Conservation (phyloP, 1,284 basidiomycete species). For the Austroboletus novae-zelandiae region DNA sequence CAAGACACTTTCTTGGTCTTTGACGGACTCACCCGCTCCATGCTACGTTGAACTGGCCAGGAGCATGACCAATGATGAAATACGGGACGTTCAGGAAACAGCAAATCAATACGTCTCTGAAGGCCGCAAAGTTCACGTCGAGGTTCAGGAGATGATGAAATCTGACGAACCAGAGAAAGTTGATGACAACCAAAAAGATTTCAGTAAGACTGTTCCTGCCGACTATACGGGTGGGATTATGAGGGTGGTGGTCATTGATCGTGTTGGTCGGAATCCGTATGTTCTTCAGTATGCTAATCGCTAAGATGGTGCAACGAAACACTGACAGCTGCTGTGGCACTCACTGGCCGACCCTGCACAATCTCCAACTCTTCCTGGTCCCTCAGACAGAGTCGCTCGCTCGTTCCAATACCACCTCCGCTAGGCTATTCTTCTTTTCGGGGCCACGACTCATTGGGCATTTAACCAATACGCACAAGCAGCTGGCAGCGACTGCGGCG, state of each 20-base stretch:
- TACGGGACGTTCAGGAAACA: constrained; percentile 57
- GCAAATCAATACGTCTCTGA: constrained; percentile 68
- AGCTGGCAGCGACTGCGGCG: constrained; percentile 55
- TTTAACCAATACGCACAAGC: constrained; percentile 53
- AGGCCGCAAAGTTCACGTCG: constrained; percentile 60
- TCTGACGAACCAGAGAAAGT: constrained; percentile 36
- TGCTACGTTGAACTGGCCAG: constrained; percentile 80
- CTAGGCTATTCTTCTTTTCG: constrained; percentile 77
- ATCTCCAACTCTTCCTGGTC: constrained; percentile 70
- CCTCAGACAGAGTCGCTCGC: constrained; percentile 62
- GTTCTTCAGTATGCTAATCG: constrained; percentile 22
- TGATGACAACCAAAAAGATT: constrained; percentile 43
- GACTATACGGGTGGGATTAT: constrained; percentile 80
- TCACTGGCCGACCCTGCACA: constrained; percentile 70
- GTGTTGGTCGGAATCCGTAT: constrained; percentile 76
- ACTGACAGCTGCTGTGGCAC: constrained; percentile 78
- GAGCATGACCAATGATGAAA: constrained; percentile 64
- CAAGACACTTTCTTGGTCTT: constrained; percentile 84
- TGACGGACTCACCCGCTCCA: constrained; percentile 64
- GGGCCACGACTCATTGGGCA: constrained; percentile 72
- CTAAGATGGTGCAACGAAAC: neutral
- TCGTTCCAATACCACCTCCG: constrained; percentile 58
- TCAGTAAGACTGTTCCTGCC: constrained; percentile 59
- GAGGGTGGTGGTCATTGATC: constrained; percentile 77
- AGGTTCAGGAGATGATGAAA: constrained; percentile 64